phyloP scores from a whole-genome alignment of 2,329 filamentous ascomycete genomes.

The Talaromyces rugulosus region DNA sequence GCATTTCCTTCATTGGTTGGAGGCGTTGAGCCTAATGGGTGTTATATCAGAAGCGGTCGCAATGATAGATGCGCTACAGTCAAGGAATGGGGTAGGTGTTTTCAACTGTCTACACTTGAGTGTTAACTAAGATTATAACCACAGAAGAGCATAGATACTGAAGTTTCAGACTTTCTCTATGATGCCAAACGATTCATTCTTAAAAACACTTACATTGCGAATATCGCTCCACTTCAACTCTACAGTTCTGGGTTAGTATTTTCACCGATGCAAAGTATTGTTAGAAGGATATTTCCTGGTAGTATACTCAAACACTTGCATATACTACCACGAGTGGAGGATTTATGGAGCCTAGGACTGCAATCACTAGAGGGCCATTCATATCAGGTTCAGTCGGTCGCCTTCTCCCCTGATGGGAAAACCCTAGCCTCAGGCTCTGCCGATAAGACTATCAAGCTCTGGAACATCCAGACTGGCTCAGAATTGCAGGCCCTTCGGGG shows the following conservation, averaged over 20 bases:
- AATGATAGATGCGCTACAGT: constrained; percentile 16
- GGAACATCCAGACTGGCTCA: constrained; percentile 11
- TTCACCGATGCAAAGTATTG: constrained; percentile 21
- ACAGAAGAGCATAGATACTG: constrained; percentile 10
- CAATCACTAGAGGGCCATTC: constrained; percentile 22
- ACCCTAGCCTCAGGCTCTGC: not conserved
- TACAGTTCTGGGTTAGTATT: constrained; percentile 33
- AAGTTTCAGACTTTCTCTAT: constrained; percentile 21
- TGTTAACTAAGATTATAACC: not conserved
- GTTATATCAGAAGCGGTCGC: constrained; percentile 12
- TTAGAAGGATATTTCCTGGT: constrained; percentile 20
- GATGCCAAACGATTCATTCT: constrained; percentile 30
- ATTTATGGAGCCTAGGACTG: constrained; percentile 18
- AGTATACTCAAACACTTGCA: constrained; percentile 17
- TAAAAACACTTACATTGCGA: constrained; percentile 22
- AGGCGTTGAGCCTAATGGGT: constrained; percentile 23
- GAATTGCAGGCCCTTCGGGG: constrained; percentile 12
- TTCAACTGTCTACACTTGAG: not conserved
- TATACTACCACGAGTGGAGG: constrained; percentile 8
- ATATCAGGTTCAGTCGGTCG: constrained; percentile 18
- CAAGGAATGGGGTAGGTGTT: constrained; percentile 13
- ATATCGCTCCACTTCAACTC: constrained; percentile 31
- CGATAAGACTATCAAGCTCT: constrained; percentile 13
- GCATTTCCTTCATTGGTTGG: constrained; percentile 25
- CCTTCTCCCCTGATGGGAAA: constrained; percentile 14